phyloP scores from a whole-genome alignment of 192 early-diverging fungal species.

The Mortierella hygrophila region DNA sequence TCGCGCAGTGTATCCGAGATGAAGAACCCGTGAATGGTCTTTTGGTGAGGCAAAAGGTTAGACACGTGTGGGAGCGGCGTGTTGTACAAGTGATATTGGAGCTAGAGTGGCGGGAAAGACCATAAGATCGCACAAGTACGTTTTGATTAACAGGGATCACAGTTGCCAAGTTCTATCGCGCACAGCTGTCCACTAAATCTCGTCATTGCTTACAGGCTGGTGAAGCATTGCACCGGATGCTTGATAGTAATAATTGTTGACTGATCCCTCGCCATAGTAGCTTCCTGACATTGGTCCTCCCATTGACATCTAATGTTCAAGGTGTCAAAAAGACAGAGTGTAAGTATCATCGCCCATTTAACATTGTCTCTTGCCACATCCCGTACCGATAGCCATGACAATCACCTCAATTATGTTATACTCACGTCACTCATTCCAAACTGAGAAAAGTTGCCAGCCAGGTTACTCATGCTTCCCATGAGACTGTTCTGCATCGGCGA shows the following conservation, averaged over 20 bases:
- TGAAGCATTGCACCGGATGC: slow-evolving; percentile 47
- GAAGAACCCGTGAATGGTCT: slow-evolving; percentile 86
- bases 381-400: neutral
- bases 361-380: neutral
- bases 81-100: slow-evolving; percentile 87
- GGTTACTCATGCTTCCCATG: slow-evolving; percentile 30
- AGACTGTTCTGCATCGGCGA: slow-evolving; percentile 38
- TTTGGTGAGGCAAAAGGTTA: slow-evolving; percentile 81
- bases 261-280: slow-evolving; percentile 40
- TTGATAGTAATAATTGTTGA: slow-evolving; percentile 46
- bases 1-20: slow-evolving; percentile 88
- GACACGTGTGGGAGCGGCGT: slow-evolving; percentile 77
- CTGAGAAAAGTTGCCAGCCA: slow-evolving; percentile 40
- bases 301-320: slow-evolving; percentile 32
- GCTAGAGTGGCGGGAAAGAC: slow-evolving; percentile 45
- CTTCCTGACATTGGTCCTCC: slow-evolving; percentile 24
- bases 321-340: neutral
- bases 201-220: slow-evolving; percentile 28
- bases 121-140: neutral
- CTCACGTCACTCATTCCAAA: slow-evolving; percentile 48
- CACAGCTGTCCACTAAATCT: neutral
- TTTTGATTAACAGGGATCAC: neutral
- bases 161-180: too few species aligned
- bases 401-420: neutral
- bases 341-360: neutral